A percentile compares a stretch with the other conserved stretches of the same genome.
These are phyloP conservation scores for Suillus ampliporus DNA, from an alignment of 768 basidiomycete species.

Conservation along the genomic window DNA sequence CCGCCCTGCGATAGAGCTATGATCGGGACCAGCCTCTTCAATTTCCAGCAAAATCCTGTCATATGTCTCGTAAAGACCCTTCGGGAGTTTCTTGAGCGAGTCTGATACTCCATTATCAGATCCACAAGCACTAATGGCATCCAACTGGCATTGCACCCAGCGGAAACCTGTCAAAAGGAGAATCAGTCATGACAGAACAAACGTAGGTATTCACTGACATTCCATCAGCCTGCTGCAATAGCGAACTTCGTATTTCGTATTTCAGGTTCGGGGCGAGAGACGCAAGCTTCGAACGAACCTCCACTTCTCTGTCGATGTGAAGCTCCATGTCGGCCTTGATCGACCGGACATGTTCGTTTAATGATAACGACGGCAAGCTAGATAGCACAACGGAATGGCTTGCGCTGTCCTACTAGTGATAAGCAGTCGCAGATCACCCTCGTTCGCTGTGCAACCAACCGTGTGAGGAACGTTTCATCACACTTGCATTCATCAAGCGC, in stretches of 20 bases:
- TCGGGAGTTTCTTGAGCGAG: slow-evolving; percentile 21
- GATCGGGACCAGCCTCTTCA: slow-evolving; percentile 1
- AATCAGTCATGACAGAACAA: neutral
- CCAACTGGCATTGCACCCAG: slow-evolving; percentile 29
- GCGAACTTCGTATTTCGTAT: slow-evolving; percentile 11
- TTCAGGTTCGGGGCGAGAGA: slow-evolving; percentile 15
- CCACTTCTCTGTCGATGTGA: slow-evolving; percentile 20
- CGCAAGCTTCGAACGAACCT: slow-evolving; percentile 15
- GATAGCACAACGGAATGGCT: slow-evolving; percentile 13
- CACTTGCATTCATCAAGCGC: slow-evolving; percentile 29
- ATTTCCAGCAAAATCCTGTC: slow-evolving; percentile 24
- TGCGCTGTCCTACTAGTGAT: slow-evolving; percentile 24
- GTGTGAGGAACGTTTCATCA: slow-evolving; percentile 15
- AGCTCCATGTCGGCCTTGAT: slow-evolving; percentile 19
- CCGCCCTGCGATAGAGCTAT: neutral
- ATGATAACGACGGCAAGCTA: slow-evolving; percentile 14
- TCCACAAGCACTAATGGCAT: slow-evolving; percentile 19
- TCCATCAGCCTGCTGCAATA: slow-evolving; percentile 22
- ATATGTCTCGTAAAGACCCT: slow-evolving; percentile 28
- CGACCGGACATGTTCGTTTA: slow-evolving; percentile 12
- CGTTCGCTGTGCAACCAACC: slow-evolving; percentile 9
- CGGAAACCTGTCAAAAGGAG: slow-evolving; percentile 20
- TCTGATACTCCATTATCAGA: slow-evolving; percentile 15
- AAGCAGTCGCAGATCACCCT: slow-evolving; percentile 16
- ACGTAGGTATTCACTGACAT: slow-evolving; percentile 17